phyloP scores from a whole-genome alignment of 169 alveolate species.

The Cryptosporidium ubiquitum region DNA sequence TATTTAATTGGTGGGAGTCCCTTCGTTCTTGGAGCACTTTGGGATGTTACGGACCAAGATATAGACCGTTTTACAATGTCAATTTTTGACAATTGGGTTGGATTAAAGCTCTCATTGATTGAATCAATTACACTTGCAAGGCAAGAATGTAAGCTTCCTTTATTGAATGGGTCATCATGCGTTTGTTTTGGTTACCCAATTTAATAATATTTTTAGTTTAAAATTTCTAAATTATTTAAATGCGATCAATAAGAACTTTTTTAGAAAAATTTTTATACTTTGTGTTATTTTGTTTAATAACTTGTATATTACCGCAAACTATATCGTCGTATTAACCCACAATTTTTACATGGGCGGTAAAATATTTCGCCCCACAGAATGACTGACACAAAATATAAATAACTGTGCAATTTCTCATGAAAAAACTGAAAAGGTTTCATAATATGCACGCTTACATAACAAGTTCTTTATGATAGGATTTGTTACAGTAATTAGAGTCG shows the following conservation, averaged over 20 bases:
- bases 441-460: background rate
- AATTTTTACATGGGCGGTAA: slow-evolving; percentile 74
- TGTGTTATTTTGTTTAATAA: background rate
- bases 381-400: background rate
- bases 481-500: background rate
- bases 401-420: slow-evolving; percentile 3
- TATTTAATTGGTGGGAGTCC: slow-evolving; percentile 73
- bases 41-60: slow-evolving; percentile 74
- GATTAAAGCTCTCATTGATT: slow-evolving; percentile 22
- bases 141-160: slow-evolving; percentile 51
- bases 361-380: slow-evolving; percentile 55
- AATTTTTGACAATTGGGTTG: slow-evolving; percentile 64
- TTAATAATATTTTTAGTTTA: background rate
- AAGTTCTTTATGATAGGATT: slow-evolving; percentile 1
- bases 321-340: slow-evolving; percentile 61
- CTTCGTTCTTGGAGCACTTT: slow-evolving; percentile 63
- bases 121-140: slow-evolving; percentile 60
- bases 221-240: background rate
- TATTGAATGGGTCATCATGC: slow-evolving; percentile 62
- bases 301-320: background rate
- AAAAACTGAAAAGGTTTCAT: background rate
- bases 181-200: slow-evolving; percentile 65
- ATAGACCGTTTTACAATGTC: slow-evolving; percentile 69
- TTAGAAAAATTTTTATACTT: background rate
- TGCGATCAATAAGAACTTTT: background rate